Evolutionary conservation across 345 rosid genomes (phyloP).

Genomic region (Brassica incana): DNA sequence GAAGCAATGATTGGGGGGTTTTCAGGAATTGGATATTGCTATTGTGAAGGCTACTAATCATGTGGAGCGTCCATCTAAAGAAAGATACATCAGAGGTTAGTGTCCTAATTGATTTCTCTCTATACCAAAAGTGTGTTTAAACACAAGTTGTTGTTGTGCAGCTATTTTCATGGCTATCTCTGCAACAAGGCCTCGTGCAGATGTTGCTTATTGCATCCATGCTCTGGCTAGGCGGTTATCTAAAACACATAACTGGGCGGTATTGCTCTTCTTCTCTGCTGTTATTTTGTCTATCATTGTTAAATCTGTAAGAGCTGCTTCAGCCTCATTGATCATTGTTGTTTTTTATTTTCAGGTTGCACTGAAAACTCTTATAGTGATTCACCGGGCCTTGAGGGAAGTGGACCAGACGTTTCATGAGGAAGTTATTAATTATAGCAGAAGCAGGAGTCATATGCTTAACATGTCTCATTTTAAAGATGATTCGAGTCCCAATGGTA

Average conservation of each 20-base stretch:
- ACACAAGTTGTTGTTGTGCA: slow-evolving; percentile 42
- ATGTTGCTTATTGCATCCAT: slow-evolving; percentile 97
- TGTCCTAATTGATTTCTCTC: background rate
- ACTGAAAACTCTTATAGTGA: slow-evolving; percentile 80
- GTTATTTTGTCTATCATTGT: background rate
- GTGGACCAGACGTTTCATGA: slow-evolving; percentile 97
- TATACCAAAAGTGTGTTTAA: background rate
- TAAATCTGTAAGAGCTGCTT: background rate
- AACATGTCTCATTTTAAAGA: slow-evolving; percentile 97
- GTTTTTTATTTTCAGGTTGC: slow-evolving; percentile 62
- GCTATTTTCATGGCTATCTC: slow-evolving; percentile 90
- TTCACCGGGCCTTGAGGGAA: slow-evolving; percentile 97
- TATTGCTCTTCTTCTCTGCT: slow-evolving; percentile 29
- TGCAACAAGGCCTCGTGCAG: slow-evolving; percentile 97
- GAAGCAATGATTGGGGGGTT: background rate
- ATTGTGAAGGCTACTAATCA: slow-evolving; percentile 97
- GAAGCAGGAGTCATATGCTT: slow-evolving; percentile 92
- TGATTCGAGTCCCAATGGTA: slow-evolving; percentile 96
- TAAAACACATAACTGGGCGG: slow-evolving; percentile 98
- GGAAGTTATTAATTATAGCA: slow-evolving; percentile 90
- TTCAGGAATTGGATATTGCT: slow-evolving; percentile 93
- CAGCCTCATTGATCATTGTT: background rate
- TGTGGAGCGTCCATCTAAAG: slow-evolving; percentile 87
- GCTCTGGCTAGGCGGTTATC: slow-evolving; percentile 83
- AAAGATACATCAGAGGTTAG: slow-evolving; percentile 76